These are phyloP conservation scores for Cryphonectria naterciae DNA, from an alignment of 2,329 filamentous ascomycete genomes.

Conservation along the genomic window DNA sequence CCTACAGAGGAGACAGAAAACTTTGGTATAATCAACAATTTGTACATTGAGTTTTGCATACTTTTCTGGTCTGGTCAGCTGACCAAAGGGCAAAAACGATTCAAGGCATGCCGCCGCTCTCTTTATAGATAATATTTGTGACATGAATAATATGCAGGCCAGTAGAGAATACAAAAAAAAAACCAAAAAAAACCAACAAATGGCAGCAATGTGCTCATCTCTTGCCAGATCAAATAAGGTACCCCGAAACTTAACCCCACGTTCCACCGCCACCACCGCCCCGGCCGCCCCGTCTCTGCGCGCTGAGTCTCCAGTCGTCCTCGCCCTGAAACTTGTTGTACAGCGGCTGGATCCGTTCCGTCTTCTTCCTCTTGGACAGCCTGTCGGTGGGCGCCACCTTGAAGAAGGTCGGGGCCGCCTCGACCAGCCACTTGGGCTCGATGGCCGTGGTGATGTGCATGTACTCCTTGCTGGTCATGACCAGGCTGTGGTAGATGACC, in stretches of 20 bases:
- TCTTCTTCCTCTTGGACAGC: slow-evolving; percentile 88
- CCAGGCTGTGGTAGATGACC: slow-evolving; percentile 89
- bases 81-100: neutral
- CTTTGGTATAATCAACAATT: neutral
- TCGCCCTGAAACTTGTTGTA: slow-evolving; percentile 91
- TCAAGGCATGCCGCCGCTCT: neutral
- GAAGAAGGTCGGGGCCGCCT: slow-evolving; percentile 98
- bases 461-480: slow-evolving; percentile 95
- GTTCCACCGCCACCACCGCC: slow-evolving; percentile 86
- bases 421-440: slow-evolving; percentile 92
- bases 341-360: slow-evolving; percentile 91
- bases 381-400: slow-evolving; percentile 89
- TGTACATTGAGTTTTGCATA: neutral
- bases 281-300: slow-evolving; percentile 82
- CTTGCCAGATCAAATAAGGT: neutral
- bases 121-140: neutral
- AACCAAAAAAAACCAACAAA: neutral
- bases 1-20: neutral
- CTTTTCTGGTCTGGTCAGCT: neutral
- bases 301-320: slow-evolving; percentile 92
- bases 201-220: neutral
- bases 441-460: slow-evolving; percentile 95
- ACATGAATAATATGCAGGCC: neutral
- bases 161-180: neutral
- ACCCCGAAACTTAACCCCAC: slow-evolving; percentile 72